These are phyloP conservation scores for Mrakia gelida DNA, from an alignment of 768 basidiomycete species.

Conservation along the genomic window DNA sequence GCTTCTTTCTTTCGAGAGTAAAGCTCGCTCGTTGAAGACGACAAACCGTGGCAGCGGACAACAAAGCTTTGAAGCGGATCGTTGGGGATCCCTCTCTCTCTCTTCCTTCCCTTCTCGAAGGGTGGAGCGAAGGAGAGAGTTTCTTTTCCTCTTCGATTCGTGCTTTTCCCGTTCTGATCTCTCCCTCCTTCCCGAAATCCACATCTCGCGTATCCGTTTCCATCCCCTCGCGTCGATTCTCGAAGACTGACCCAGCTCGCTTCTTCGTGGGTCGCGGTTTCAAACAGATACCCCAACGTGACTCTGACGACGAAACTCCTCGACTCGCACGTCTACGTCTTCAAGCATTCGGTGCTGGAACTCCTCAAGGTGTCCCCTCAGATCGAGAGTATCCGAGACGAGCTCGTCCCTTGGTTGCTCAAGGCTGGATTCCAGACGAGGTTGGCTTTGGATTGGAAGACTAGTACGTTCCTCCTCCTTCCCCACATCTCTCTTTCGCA, in stretches of 20 bases:
- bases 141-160: neutral
- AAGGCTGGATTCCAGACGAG: constrained; percentile 64
- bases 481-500: too few relatives aligned
- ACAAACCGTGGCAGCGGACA: constrained; percentile 13
- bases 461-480: constrained; percentile 15
- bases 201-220: too few relatives aligned
- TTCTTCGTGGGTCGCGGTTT: neutral
- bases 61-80: neutral
- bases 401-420: constrained; percentile 88
- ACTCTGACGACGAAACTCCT: constrained; percentile 63
- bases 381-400: constrained; percentile 78
- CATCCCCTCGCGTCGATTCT: too few relatives aligned
- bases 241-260: neutral
- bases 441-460: constrained; percentile 39
- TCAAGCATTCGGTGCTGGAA: constrained; percentile 68
- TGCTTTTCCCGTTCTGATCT: constrained; percentile 13
- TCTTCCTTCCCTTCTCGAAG: neutral
- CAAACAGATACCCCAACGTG: constrained; percentile 65
- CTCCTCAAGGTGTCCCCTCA: constrained; percentile 48
- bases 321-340: constrained; percentile 90
- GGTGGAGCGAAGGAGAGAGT: neutral
- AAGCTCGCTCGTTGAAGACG: constrained; percentile 29
- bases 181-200: neutral
- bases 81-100: neutral
- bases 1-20: neutral